phyloP scores from a whole-genome alignment of 345 rosid species.

The Eucalyptus camaldulensis region DNA sequence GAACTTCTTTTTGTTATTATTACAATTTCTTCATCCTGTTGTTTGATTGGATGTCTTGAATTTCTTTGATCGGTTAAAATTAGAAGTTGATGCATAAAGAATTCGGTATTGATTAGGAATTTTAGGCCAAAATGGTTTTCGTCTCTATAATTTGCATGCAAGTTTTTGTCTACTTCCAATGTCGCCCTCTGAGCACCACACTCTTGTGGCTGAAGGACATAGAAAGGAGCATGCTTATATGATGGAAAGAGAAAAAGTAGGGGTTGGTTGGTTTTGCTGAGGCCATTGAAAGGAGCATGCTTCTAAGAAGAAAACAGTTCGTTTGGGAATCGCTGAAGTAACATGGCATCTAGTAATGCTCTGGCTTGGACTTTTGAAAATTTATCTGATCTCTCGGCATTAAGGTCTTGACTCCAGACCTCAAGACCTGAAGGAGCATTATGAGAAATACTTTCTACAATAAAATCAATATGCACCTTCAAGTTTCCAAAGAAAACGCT shows the following conservation, averaged over 20 bases:
- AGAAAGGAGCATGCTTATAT: background rate
- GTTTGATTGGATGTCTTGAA: background rate
- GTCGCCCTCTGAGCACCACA: background rate
- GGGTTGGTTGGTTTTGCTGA: too few species aligned
- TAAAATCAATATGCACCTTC: too few species aligned
- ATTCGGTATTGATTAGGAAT: background rate
- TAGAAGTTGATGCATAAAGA: background rate
- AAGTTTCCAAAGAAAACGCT: too few species aligned
- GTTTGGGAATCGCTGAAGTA: background rate
- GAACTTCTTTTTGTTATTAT: background rate
- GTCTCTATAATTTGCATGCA: background rate
- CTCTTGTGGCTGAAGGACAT: background rate
- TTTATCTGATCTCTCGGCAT: too few species aligned
- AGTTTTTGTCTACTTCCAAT: background rate
- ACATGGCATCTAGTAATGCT: background rate
- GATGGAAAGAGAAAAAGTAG: too few species aligned
- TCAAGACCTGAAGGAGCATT: too few species aligned
- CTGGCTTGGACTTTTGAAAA: too few species aligned
- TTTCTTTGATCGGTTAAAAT: background rate
- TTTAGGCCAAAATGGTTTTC: background rate
- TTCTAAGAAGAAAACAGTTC: too few species aligned
- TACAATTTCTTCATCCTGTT: background rate
- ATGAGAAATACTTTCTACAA: too few species aligned
- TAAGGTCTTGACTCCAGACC: too few species aligned
- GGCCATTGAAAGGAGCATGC: too few species aligned